A percentile compares a stretch with the other conserved stretches of the same genome.
Conservation (phyloP, 108 stramenopile species). For the Nitzschia palea region DNA sequence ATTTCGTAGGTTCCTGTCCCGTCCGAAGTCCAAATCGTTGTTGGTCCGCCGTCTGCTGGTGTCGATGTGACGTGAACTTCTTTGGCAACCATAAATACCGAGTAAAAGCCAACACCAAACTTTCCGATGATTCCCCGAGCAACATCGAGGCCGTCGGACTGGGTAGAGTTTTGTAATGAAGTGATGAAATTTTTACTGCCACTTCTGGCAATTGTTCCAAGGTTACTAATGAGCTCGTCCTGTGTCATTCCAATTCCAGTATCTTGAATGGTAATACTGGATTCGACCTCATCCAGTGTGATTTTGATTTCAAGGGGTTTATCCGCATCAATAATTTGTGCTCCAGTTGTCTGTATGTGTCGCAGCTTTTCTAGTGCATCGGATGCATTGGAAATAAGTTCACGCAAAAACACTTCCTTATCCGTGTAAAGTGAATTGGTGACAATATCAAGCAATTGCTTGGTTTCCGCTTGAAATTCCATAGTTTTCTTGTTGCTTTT, state of each 20-base stretch:
- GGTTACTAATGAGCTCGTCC: slow-evolving; percentile 86
- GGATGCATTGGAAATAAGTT: slow-evolving; percentile 95
- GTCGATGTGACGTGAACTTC: slow-evolving; percentile 75
- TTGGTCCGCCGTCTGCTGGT: slow-evolving; percentile 35
- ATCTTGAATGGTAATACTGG: slow-evolving; percentile 93
- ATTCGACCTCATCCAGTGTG: slow-evolving; percentile 78
- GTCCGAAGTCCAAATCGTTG: slow-evolving; percentile 76
- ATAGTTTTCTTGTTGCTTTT: slow-evolving; percentile 28
- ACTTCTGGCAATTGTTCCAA: slow-evolving; percentile 97
- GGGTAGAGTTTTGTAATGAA: slow-evolving; percentile 45
- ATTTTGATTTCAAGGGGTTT: slow-evolving; percentile 80
- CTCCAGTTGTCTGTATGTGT: slow-evolving; percentile 72
- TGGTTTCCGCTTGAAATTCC: slow-evolving; percentile 96
- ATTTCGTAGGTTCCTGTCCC: slow-evolving; percentile 87
- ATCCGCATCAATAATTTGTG: slow-evolving; percentile 44
- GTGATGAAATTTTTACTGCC: slow-evolving; percentile 94
- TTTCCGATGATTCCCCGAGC: slow-evolving; percentile 91
- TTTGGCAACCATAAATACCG: slow-evolving; percentile 95
- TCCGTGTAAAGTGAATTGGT: slow-evolving; percentile 98
- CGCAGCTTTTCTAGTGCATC: slow-evolving; percentile 97
- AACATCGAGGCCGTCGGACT: slow-evolving; percentile 39
- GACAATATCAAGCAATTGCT: slow-evolving; percentile 87
- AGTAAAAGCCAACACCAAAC: slow-evolving; percentile 98
- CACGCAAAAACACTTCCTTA: slow-evolving; percentile 98
- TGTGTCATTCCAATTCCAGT: slow-evolving; percentile 95